Evolutionary conservation across 2,329 filamentous ascomycete species (phyloP).

Genomic region (Arthrobotrys musiformis): DNA sequence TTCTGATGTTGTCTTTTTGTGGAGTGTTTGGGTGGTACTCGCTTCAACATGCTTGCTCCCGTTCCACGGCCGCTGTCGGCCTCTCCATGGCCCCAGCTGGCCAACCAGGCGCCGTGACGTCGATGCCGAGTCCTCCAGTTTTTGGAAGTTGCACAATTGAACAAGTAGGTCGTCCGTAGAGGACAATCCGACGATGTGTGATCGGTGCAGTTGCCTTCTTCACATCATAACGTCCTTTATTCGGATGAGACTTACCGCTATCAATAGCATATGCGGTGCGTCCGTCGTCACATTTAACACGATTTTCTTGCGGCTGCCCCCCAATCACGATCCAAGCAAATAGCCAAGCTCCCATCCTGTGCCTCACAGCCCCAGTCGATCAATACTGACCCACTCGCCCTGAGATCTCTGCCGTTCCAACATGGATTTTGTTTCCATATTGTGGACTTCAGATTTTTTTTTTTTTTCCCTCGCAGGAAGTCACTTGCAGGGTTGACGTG

Average conservation of each 20-base stretch:
- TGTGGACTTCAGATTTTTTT: slow-evolving; percentile 33
- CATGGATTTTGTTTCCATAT: slow-evolving; percentile 25
- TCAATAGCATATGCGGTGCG: slow-evolving; percentile 34
- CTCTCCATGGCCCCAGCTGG: slow-evolving; percentile 8
- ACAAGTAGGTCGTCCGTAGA: neutral
- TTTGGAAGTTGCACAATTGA: neutral
- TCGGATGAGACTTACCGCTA: slow-evolving; percentile 27
- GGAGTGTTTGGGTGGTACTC: slow-evolving; percentile 40
- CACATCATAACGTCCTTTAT: slow-evolving; percentile 1
- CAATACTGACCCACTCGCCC: slow-evolving; percentile 33
- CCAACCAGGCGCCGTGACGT: slow-evolving; percentile 28
- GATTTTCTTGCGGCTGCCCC: slow-evolving; percentile 11
- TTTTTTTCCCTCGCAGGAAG: slow-evolving; percentile 25
- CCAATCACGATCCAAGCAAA: slow-evolving; percentile 34
- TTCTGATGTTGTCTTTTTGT: slow-evolving; percentile 12
- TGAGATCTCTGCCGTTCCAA: slow-evolving; percentile 46
- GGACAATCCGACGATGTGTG: neutral
- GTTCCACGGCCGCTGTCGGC: slow-evolving; percentile 5
- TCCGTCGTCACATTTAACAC: slow-evolving; percentile 31
- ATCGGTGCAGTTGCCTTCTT: slow-evolving; percentile 6
- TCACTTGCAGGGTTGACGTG: slow-evolving; percentile 53
- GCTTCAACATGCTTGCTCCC: slow-evolving; percentile 13
- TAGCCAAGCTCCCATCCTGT: slow-evolving; percentile 44
- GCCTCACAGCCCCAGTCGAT: slow-evolving; percentile 47
- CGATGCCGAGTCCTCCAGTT: slow-evolving; percentile 12